Evolutionary conservation across 768 basidiomycete genomes (phyloP).

Genomic region (Lanmaoa rubissima): DNA sequence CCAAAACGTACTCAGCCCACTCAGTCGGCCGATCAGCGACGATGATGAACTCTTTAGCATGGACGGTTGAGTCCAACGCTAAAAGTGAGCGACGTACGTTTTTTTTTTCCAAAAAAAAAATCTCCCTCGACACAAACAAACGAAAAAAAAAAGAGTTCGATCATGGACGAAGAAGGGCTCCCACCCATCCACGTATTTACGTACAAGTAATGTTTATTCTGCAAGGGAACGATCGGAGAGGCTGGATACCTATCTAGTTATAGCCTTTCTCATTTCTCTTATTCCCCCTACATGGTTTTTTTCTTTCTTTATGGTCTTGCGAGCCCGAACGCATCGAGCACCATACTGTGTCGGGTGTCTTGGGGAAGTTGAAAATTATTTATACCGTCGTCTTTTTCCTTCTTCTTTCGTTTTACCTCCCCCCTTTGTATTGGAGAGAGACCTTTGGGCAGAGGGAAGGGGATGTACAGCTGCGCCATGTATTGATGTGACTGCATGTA

Average conservation of each 20-base stretch:
- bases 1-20: constrained; percentile 50
- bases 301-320: constrained; percentile 3
- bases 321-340: not conserved
- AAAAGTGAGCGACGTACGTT: not conserved
- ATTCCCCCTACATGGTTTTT: constrained; percentile 1
- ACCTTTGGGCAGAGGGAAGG: constrained; percentile 5
- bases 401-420: not conserved
- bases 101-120: not conserved
- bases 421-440: constrained; percentile 8
- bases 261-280: constrained; percentile 17
- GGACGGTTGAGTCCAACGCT: constrained; percentile 42
- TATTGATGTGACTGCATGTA: constrained; percentile 18
- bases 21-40: constrained; percentile 58
- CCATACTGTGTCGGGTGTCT: not conserved
- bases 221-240: constrained; percentile 27
- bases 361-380: constrained; percentile 18
- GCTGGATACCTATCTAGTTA: constrained; percentile 32
- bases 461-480: constrained; percentile 21
- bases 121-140: not conserved
- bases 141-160: constrained; percentile 3
- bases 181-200: constrained; percentile 26
- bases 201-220: constrained; percentile 26
- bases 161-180: constrained; percentile 9
- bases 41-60: constrained; percentile 73
- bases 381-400: constrained; percentile 25